Evolutionary conservation across 2,329 filamentous ascomycete genomes (phyloP).

Genomic region (Fusarium sp.): DNA sequence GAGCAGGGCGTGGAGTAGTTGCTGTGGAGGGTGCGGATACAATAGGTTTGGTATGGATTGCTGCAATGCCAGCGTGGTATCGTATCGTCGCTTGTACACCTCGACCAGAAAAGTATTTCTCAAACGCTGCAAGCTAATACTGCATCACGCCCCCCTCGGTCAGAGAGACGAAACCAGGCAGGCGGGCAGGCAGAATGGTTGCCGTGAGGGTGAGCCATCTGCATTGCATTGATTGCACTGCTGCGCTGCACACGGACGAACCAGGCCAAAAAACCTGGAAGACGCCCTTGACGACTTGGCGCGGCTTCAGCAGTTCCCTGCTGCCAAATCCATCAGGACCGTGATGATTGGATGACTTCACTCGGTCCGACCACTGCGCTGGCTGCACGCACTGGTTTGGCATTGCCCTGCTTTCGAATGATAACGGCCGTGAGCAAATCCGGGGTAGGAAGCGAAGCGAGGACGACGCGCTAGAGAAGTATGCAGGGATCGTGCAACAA

Average conservation of each 20-base stretch:
- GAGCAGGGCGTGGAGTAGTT: slow-evolving; percentile 3
- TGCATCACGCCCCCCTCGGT: slow-evolving; percentile 13
- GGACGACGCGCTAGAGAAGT: slow-evolving; percentile 7
- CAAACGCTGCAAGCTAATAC: slow-evolving; percentile 1
- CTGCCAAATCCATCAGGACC: slow-evolving; percentile 37
- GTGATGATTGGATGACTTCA: slow-evolving; percentile 47
- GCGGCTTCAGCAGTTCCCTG: slow-evolving; percentile 27
- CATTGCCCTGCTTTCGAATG: background rate
- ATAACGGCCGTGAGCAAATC: slow-evolving; percentile 29
- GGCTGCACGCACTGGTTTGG: background rate
- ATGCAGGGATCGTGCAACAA: slow-evolving; percentile 33
- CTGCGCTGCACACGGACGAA: slow-evolving; percentile 13
- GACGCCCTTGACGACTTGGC: slow-evolving; percentile 16
- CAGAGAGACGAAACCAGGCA: slow-evolving; percentile 21
- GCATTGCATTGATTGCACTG: background rate
- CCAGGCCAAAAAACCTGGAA: background rate
- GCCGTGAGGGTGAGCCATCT: background rate
- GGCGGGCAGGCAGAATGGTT: slow-evolving; percentile 1
- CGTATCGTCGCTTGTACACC: background rate
- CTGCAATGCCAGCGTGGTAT: background rate
- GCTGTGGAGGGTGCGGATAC: slow-evolving; percentile 4
- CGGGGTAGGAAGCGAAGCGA: slow-evolving; percentile 21
- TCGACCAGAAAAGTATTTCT: background rate
- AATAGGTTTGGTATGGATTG: background rate
- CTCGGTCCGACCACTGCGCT: slow-evolving; percentile 20